A percentile compares a stretch with the other conserved stretches of the same genome.
Evolutionary conservation across 176 grass and related monocot genomes (phyloP).

Genomic region (Triticum urartu): DNA sequence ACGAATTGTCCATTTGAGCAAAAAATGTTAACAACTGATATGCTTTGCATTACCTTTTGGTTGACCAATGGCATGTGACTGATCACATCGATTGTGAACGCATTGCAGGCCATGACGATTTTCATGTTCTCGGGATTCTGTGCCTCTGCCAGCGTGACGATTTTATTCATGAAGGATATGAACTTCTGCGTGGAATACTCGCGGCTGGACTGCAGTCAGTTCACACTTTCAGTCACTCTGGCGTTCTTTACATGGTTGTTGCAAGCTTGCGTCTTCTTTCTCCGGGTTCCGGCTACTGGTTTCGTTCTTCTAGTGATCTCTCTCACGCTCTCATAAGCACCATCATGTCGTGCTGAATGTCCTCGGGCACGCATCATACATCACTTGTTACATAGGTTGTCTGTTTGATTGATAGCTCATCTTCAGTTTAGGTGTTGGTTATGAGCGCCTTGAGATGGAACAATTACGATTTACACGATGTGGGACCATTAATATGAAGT

Average conservation of each 20-base stretch:
- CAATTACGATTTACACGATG: not conserved
- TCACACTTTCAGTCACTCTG: not conserved
- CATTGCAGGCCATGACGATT: not conserved
- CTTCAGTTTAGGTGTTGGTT: too few relatives aligned
- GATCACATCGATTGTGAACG: too few relatives aligned
- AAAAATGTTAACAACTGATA: not conserved
- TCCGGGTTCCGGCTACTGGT: not conserved
- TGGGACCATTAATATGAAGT: not conserved
- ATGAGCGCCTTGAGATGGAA: not conserved
- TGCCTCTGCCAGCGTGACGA: not conserved
- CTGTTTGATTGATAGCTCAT: not conserved
- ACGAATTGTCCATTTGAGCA: too few relatives aligned
- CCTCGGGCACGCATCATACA: not conserved
- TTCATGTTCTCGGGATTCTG: not conserved
- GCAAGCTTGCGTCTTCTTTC: not conserved
- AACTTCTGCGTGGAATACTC: not conserved
- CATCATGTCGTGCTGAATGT: too few relatives aligned
- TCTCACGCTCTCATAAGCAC: not conserved
- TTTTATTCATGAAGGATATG: not conserved
- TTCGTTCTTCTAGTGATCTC: not conserved
- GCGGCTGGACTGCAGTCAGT: too few relatives aligned
- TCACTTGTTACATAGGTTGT: not conserved
- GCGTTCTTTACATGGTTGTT: not conserved
- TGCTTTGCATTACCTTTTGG: not conserved
- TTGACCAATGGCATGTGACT: not conserved